Evolutionary conservation across 2,329 filamentous ascomycete genomes (phyloP), one percentile per base, ranked within the genome.

Genomic region (Diaporthe citri): DNA sequence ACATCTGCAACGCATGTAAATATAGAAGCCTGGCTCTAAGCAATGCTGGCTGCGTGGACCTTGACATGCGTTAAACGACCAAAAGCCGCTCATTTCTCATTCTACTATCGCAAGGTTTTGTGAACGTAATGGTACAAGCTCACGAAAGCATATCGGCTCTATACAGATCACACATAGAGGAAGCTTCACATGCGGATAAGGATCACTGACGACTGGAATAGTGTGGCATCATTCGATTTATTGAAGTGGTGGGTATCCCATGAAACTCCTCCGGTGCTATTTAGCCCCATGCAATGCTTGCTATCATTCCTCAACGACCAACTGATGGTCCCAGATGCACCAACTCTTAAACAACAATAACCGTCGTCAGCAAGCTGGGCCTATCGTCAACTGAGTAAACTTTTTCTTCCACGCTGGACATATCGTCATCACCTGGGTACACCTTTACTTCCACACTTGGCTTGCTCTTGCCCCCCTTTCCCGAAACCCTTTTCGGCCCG

Each of bases 201-300:
- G 17, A 15, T n/a, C 10, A 66, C 43, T 34, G 10, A 12, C 25
- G 8, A 28, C 13, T 28, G 15, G 0, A 12, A 62, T 28, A 28
- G 39, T 43, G n/a, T n/a, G 43, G 12, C 4, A 2, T 52, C 15
- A 22, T 69, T 67, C 7, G 34, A 66, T 55, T n/a, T 41, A 4
- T 28, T 41, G 4, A 41, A 69, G 13, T 22, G 48, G n/a, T 22
- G 48, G 64, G 34, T 41, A 41, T 69, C 25, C 31, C 46, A 2
- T 39, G 1, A 52, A 55, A 52, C 64, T 69, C 64, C 64, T 41
- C 28, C 8, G 13, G 34, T 28, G 64, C 48, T 28, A 28, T 52
- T 17, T n/a, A 41, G 48, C 64, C 41, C 41, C 41, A 41, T 69
- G 64, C 64, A 52, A 39, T 52, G 64, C 46, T 67, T 22, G 64